Evolutionary conservation across 2,329 filamentous ascomycete species (phyloP).

Genomic region (Conoideocrella luteorostrata): DNA sequence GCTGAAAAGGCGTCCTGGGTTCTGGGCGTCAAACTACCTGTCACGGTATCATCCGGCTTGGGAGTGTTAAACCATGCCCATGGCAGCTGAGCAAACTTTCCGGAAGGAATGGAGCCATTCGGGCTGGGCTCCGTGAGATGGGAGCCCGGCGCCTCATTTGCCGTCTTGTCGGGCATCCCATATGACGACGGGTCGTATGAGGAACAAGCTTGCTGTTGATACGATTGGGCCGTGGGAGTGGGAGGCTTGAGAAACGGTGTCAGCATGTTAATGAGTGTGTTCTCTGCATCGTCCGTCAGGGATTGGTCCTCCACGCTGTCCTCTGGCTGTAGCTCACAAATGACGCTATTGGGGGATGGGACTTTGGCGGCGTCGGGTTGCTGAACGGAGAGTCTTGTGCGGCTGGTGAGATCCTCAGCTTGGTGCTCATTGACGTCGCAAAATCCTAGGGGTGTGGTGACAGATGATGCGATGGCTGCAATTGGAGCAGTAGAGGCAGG

Average conservation of each 20-base stretch:
- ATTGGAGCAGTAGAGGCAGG: not conserved
- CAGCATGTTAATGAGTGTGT: constrained; percentile 40
- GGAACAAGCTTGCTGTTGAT: constrained; percentile 21
- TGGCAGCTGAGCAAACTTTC: constrained; percentile 35
- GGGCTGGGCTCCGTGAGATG: constrained; percentile 27
- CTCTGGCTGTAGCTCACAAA: not conserved
- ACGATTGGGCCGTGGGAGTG: constrained; percentile 36
- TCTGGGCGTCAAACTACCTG: constrained; percentile 9
- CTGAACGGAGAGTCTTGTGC: no score
- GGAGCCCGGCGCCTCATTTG: constrained; percentile 43
- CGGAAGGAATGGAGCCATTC: constrained; percentile 20
- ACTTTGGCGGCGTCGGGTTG: no score
- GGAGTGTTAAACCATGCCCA: constrained; percentile 44
- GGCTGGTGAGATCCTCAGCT: no score
- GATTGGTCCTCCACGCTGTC: not conserved
- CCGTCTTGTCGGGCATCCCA: constrained; percentile 47
- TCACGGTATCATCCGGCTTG: constrained; percentile 20
- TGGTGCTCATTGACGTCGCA: not conserved
- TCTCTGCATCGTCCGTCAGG: constrained; percentile 26
- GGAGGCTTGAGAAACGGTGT: constrained; percentile 42
- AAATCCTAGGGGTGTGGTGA: not conserved
- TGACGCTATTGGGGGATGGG: not conserved
- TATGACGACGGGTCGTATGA: constrained; percentile 43
- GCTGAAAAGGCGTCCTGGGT: constrained; percentile 20
- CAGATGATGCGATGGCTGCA: not conserved